Evolutionary conservation across 257 asterid genomes (phyloP).

Genomic region (Coffea eugenioides): DNA sequence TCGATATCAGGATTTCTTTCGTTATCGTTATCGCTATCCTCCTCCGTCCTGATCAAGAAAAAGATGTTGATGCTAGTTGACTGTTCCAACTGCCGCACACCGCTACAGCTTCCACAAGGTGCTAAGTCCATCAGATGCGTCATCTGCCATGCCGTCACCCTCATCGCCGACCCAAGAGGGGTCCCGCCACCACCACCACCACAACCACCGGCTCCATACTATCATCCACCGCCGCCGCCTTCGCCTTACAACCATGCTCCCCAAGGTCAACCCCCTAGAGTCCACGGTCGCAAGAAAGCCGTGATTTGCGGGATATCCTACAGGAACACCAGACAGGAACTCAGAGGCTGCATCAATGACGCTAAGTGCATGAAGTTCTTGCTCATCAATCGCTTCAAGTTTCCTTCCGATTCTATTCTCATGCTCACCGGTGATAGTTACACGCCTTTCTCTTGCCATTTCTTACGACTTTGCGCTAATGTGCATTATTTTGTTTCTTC

Average conservation of each 20-base stretch:
- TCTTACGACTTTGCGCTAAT: not conserved
- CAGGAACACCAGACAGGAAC: slow-evolving; percentile 48
- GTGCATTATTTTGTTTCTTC: not conserved
- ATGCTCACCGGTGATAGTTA: slow-evolving; percentile 71
- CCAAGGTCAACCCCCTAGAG: slow-evolving; percentile 33
- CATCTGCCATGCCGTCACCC: slow-evolving; percentile 75
- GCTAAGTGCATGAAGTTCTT: slow-evolving; percentile 79
- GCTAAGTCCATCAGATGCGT: slow-evolving; percentile 81
- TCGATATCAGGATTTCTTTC: slow-evolving; percentile 7
- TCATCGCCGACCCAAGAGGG: slow-evolving; percentile 47
- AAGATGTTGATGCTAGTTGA: slow-evolving; percentile 71
- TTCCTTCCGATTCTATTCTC: slow-evolving; percentile 72
- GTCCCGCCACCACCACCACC: slow-evolving; percentile 28
- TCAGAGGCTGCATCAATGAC: slow-evolving; percentile 87
- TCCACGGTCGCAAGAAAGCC: slow-evolving; percentile 70
- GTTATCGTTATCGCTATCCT: not conserved
- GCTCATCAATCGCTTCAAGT: slow-evolving; percentile 61
- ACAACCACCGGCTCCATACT: slow-evolving; percentile 21
- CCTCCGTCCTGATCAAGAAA: not conserved
- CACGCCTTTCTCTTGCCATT: not conserved
- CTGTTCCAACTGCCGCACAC: slow-evolving; percentile 75
- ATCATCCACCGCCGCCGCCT: slow-evolving; percentile 34
- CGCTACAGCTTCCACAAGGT: slow-evolving; percentile 82
- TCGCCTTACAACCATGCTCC: slow-evolving; percentile 45
- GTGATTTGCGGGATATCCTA: slow-evolving; percentile 81